phyloP scores from a whole-genome alignment of 2,329 filamentous ascomycete genomes.

The Pyrenochaeta sp. region DNA sequence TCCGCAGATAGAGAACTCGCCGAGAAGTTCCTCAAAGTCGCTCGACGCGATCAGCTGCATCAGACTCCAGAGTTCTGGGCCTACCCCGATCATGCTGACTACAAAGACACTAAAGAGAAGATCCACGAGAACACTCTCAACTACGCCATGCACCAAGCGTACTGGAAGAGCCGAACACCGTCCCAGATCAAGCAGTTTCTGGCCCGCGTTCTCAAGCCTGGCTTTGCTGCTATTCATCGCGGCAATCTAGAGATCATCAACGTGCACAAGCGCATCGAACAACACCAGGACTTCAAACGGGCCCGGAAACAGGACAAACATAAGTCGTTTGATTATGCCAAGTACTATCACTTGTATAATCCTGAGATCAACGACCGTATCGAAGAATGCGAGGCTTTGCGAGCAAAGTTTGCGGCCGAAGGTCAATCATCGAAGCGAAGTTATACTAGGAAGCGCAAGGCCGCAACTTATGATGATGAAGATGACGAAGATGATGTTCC shows the following conservation, averaged over 20 bases:
- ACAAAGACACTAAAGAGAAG: slow-evolving; percentile 23
- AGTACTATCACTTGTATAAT: slow-evolving; percentile 17
- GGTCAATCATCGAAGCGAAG: slow-evolving; percentile 3
- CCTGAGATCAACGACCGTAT: slow-evolving; percentile 21
- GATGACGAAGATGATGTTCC: slow-evolving; percentile 1
- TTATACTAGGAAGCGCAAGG: too few species aligned
- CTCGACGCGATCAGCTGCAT: slow-evolving; percentile 20
- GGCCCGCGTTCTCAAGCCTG: slow-evolving; percentile 26
- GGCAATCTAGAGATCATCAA: slow-evolving; percentile 40
- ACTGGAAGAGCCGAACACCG: slow-evolving; percentile 31
- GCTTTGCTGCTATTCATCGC: slow-evolving; percentile 33
- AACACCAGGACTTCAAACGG: slow-evolving; percentile 3
- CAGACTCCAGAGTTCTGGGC: slow-evolving; percentile 28
- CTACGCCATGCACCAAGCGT: slow-evolving; percentile 31
- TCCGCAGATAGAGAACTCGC: slow-evolving; percentile 32
- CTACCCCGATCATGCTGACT: slow-evolving; percentile 38
- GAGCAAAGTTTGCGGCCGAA: slow-evolving; percentile 7
- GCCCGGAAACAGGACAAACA: slow-evolving; percentile 7
- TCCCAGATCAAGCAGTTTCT: slow-evolving; percentile 43
- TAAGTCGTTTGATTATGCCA: slow-evolving; percentile 16
- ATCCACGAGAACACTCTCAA: slow-evolving; percentile 38
- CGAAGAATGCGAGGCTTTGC: slow-evolving; percentile 5
- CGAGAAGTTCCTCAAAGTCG: slow-evolving; percentile 38
- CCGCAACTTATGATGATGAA: too few species aligned
- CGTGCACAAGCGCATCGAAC: slow-evolving; percentile 27